Evolutionary conservation across 2,329 filamentous ascomycete species (phyloP).

Genomic region (Hortaea werneckii): DNA sequence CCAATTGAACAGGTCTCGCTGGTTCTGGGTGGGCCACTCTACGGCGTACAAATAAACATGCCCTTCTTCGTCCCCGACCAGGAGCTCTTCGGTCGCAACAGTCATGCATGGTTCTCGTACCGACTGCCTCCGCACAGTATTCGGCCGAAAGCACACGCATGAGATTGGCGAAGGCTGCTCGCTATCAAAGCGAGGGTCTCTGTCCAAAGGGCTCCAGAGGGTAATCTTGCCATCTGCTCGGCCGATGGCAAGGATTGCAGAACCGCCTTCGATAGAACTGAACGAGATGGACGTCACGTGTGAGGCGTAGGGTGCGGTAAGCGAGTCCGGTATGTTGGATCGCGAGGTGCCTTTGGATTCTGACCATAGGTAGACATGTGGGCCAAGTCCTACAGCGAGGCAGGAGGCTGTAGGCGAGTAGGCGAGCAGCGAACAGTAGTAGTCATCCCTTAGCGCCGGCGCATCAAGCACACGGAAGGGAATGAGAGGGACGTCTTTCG

Average conservation of each 20-base stretch:
- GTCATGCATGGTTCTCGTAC: conserved; percentile 38
- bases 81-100: conserved; percentile 67
- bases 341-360: conserved; percentile 48
- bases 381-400: conserved; percentile 73
- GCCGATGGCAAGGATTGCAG: conserved; percentile 75
- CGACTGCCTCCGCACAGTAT: conserved; percentile 40
- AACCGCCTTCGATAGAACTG: conserved; percentile 65
- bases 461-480: conserved; percentile 62
- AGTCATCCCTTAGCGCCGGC: conserved; percentile 82
- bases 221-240: conserved; percentile 66
- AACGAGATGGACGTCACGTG: conserved; percentile 81
- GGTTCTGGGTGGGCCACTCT: conserved; percentile 59
- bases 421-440: conserved; percentile 84
- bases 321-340: conserved; percentile 36
- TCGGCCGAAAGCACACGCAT: conserved; percentile 73
- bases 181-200: conserved; percentile 61
- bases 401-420: conserved; percentile 67
- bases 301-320: conserved; percentile 41
- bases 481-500: conserved; percentile 20
- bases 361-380: conserved; percentile 80
- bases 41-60: conserved; percentile 80
- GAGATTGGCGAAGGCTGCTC: conserved; percentile 63
- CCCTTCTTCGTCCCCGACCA: conserved; percentile 76
- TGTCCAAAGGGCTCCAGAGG: conserved; percentile 67
- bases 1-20: conserved; percentile 63